Conservation (phyloP, 768 basidiomycete genomes). For the Gloeophyllum trabeum region DNA sequence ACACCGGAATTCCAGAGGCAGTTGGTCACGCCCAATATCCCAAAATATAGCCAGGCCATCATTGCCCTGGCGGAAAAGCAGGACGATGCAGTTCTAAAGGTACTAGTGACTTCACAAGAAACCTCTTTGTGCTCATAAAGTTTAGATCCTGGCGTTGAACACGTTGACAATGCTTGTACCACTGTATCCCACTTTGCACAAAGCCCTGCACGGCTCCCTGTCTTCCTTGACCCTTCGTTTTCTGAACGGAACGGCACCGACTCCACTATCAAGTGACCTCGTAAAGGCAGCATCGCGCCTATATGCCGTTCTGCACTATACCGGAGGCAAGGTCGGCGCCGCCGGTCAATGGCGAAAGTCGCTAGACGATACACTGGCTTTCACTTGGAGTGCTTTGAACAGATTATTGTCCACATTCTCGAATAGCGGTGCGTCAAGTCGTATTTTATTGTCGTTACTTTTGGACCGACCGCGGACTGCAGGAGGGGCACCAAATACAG, state of each 20-base stretch:
- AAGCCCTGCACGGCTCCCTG: constrained; percentile 39
- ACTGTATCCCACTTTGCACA: constrained; percentile 58
- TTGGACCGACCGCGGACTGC: too few relatives aligned
- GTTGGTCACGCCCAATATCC: constrained; percentile 55
- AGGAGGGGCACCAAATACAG: too few relatives aligned
- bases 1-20: constrained; percentile 79
- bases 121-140: neutral
- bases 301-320: constrained; percentile 51
- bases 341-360: constrained; percentile 65
- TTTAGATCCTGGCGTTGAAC: constrained; percentile 31
- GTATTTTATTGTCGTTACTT: too few relatives aligned
- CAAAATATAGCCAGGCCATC: constrained; percentile 56
- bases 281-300: constrained; percentile 41
- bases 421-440: too few relatives aligned
- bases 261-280: constrained; percentile 26
- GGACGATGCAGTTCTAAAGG: constrained; percentile 41
- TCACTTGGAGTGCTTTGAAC: constrained; percentile 53
- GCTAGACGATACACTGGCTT: constrained; percentile 54
- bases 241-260: constrained; percentile 42
- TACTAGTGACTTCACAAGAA: constrained; percentile 14
- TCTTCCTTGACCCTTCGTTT: constrained; percentile 41
- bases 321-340: constrained; percentile 73
- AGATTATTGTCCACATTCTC: too few relatives aligned
- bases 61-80: constrained; percentile 43
- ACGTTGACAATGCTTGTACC: constrained; percentile 46